These are phyloP conservation scores for Penicillium samsonianum DNA, from an alignment of 495 filamentous ascomycete species.

Conservation along the genomic window DNA sequence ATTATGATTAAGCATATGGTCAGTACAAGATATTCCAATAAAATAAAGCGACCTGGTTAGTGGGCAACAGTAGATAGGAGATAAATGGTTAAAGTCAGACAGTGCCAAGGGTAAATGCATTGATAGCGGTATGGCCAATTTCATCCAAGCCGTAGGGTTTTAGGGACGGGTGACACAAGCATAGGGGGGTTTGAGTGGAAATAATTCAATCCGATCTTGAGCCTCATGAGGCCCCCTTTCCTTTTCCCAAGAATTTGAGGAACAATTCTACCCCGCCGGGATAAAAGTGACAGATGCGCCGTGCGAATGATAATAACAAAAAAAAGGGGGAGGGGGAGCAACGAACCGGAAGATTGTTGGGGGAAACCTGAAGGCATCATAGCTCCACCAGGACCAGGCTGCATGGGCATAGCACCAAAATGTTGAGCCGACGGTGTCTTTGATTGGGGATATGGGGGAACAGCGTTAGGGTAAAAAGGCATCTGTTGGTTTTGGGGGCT, in stretches of 20 bases:
- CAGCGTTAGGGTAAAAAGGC: constrained; percentile 45
- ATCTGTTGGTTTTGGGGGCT: constrained; percentile 40
- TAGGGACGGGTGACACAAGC: constrained; percentile 1
- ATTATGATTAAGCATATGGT: constrained; percentile 16
- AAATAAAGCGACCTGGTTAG: neutral
- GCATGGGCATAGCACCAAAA: constrained; percentile 45
- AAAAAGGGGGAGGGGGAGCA: constrained; percentile 13
- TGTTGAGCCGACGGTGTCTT: constrained; percentile 31
- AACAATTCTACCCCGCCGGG: constrained; percentile 13
- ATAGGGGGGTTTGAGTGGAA: neutral
- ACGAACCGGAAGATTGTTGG: constrained; percentile 46
- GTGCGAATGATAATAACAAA: constrained; percentile 17
- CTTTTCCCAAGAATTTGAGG: neutral
- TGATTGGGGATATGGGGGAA: constrained; percentile 43
- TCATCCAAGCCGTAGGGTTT: constrained; percentile 13
- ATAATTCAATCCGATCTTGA: constrained; percentile 11
- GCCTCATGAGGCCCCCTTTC: constrained; percentile 3
- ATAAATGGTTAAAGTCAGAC: constrained; percentile 3
- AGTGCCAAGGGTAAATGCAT: constrained; percentile 6
- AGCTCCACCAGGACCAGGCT: constrained; percentile 45
- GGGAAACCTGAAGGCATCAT: constrained; percentile 47
- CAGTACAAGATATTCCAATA: constrained; percentile 15
- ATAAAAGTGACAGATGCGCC: constrained; percentile 12
- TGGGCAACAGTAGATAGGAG: neutral
- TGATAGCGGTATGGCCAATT: constrained; percentile 4